These are phyloP conservation scores for Chrysosporium keratinophilum DNA, from an alignment of 2,329 filamentous ascomycete species.

Conservation along the genomic window DNA sequence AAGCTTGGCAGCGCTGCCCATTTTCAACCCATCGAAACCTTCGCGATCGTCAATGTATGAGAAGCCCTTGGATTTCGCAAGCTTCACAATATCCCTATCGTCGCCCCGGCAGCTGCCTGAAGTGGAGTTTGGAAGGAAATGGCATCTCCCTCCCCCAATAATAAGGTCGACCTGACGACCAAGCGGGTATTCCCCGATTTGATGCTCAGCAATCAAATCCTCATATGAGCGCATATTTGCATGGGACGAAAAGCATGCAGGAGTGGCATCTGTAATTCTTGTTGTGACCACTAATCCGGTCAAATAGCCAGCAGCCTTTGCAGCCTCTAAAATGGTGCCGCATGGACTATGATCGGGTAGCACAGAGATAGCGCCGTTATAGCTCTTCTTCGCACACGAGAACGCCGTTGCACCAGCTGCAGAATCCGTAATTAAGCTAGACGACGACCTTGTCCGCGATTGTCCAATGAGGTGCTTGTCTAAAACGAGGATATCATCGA, in stretches of 20 bases:
- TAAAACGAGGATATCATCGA: slow-evolving; percentile 63
- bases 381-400: slow-evolving; percentile 83
- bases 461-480: slow-evolving; percentile 86
- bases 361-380: slow-evolving; percentile 91
- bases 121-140: slow-evolving; percentile 77
- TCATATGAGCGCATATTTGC: slow-evolving; percentile 70
- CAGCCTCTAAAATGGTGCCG: slow-evolving; percentile 86
- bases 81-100: slow-evolving; percentile 58
- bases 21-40: slow-evolving; percentile 63
- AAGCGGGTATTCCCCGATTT: slow-evolving; percentile 77
- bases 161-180: slow-evolving; percentile 85
- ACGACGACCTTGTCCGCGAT: slow-evolving; percentile 74
- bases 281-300: slow-evolving; percentile 94
- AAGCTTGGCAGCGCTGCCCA: slow-evolving; percentile 58
- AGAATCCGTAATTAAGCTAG: slow-evolving; percentile 82
- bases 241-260: slow-evolving; percentile 87
- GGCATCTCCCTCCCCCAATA: slow-evolving; percentile 83
- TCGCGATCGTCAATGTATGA: slow-evolving; percentile 61
- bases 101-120: slow-evolving; percentile 74
- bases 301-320: slow-evolving; percentile 80
- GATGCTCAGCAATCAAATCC: slow-evolving; percentile 84
- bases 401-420: slow-evolving; percentile 97
- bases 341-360: slow-evolving; percentile 77
- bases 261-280: slow-evolving; percentile 87
- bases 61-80: slow-evolving; percentile 72